phyloP scores from a whole-genome alignment of 179 eudicot species.

The Vitellaria paradoxa region DNA sequence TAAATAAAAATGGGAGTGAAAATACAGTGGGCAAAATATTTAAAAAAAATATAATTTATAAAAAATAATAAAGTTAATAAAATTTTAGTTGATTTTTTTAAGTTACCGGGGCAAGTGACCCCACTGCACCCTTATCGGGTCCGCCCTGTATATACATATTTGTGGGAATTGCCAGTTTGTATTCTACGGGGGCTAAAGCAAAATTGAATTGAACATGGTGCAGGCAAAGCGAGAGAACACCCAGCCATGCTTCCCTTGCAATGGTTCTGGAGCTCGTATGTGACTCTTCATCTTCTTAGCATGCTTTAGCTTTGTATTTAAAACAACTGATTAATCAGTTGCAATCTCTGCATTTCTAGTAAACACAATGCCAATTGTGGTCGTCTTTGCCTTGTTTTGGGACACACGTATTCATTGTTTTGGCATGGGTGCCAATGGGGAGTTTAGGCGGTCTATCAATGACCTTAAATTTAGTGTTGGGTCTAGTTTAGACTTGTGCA shows the following conservation, averaged over 20 bases:
- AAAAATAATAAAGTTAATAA: too few relatives aligned
- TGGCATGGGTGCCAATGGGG: neutral
- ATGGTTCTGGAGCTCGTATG: conserved; percentile 93
- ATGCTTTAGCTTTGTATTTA: neutral
- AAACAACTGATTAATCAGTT: neutral
- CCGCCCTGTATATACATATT: neutral
- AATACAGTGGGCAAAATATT: too few relatives aligned
- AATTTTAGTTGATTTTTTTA: too few relatives aligned
- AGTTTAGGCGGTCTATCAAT: neutral
- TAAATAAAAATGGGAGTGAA: too few relatives aligned
- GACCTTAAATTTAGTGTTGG: neutral
- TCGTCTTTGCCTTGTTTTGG: conserved; percentile 1
- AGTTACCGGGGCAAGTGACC: too few relatives aligned
- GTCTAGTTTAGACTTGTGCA: neutral
- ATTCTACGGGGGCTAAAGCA: conserved; percentile 2
- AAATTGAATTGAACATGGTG: conserved; percentile 13
- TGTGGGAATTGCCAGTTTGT: neutral
- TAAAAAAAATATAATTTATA: too few relatives aligned
- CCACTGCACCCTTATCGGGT: too few relatives aligned
- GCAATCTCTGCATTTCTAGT: too few relatives aligned
- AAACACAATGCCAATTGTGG: neutral
- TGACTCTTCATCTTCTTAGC: conserved; percentile 14
- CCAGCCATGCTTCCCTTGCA: conserved; percentile 93
- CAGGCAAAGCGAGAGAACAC: conserved; percentile 90
- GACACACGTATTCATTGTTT: neutral